These are phyloP conservation scores for Pleurotus tuber-regium DNA, from an alignment of 768 basidiomycete genomes.

Conservation along the genomic window DNA sequence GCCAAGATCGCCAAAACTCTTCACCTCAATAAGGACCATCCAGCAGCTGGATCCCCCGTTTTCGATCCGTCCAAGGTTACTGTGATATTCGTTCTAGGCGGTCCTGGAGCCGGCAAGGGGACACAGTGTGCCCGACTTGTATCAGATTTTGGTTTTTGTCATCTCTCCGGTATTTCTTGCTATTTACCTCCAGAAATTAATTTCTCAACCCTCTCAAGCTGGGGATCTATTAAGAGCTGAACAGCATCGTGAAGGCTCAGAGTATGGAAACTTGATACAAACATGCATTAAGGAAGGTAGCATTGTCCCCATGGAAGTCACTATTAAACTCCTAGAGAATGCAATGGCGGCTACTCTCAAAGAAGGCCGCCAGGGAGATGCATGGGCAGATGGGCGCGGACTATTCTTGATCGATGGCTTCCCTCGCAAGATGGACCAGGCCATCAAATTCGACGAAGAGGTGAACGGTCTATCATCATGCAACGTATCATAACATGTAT, in stretches of 20 bases:
- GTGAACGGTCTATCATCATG: constrained; percentile 38
- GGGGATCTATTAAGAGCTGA: constrained; percentile 98
- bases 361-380: constrained; percentile 39
- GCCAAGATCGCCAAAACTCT: constrained; percentile 39
- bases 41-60: constrained; percentile 28
- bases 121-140: constrained; percentile 91
- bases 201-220: constrained; percentile 44
- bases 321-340: constrained; percentile 91
- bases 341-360: constrained; percentile 73
- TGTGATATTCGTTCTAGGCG: constrained; percentile 94
- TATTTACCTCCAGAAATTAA: neutral
- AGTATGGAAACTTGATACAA: constrained; percentile 82
- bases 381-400: constrained; percentile 71
- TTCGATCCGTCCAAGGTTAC: constrained; percentile 76
- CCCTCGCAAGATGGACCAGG: constrained; percentile 99
- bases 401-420: constrained; percentile 97
- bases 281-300: constrained; percentile 87
- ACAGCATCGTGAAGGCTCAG: constrained; percentile 80
- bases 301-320: constrained; percentile 97
- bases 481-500: neutral
- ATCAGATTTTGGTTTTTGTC: constrained; percentile 81
- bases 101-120: constrained; percentile 98
- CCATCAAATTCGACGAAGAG: constrained; percentile 81
- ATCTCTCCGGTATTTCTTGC: constrained; percentile 75
- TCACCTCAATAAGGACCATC: constrained; percentile 22